These are phyloP conservation scores for Monoraphidium neglectum DNA, from an alignment of 139 green algal genomes.

Conservation along the genomic window DNA sequence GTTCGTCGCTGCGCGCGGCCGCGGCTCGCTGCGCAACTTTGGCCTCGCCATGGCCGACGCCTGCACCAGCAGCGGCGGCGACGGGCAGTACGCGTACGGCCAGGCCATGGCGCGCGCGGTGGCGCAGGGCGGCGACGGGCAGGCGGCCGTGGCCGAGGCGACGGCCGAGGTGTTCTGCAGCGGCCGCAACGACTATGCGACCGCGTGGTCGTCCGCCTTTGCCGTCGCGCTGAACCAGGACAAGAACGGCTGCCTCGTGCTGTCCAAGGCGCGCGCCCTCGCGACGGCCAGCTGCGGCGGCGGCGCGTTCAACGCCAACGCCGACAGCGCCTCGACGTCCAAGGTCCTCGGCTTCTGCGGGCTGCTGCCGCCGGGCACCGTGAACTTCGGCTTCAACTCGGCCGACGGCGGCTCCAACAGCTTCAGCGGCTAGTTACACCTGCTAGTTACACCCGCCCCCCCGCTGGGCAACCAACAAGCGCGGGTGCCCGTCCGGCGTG, in stretches of 20 bases:
- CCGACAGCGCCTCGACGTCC: slow-evolving; percentile 10
- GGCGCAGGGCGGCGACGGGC: slow-evolving; percentile 15
- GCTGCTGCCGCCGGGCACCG: no score
- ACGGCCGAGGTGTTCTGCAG: slow-evolving; percentile 27
- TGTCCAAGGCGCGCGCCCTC: slow-evolving; percentile 23
- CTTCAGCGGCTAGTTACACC: no score
- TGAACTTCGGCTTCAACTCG: no score
- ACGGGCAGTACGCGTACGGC: slow-evolving; percentile 2
- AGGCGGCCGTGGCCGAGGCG: slow-evolving; percentile 32
- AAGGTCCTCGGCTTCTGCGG: slow-evolving; percentile 33
- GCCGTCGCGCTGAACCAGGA: slow-evolving; percentile 19
- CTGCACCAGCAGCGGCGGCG: not conserved
- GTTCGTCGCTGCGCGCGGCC: not conserved
- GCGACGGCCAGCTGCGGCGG: slow-evolving; percentile 20
- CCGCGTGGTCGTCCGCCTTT: slow-evolving; percentile 18
- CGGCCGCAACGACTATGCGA: slow-evolving; percentile 5
- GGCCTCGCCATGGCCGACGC: slow-evolving; percentile 15
- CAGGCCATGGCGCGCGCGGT: slow-evolving; percentile 19
- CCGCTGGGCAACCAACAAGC: no score
- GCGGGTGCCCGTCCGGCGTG: no score
- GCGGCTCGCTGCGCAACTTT: not conserved
- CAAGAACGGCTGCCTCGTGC: slow-evolving; percentile 16
- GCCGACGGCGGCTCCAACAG: no score
- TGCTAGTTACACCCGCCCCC: no score
- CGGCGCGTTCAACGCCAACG: not conserved